Conservation (phyloP, 805 yeast genomes). For the Maudiozyma bulderi region DNA sequence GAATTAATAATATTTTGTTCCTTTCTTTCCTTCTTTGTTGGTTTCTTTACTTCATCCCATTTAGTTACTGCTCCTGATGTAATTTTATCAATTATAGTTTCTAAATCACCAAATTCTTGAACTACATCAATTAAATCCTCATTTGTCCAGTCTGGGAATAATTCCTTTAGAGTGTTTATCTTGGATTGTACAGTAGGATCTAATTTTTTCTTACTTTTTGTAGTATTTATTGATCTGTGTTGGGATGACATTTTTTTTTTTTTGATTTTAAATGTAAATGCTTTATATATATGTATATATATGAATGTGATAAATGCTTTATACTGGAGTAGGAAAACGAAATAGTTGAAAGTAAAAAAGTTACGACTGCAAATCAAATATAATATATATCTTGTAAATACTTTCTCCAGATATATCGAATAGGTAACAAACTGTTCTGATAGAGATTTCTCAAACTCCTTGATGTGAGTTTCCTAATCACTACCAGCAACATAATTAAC, state of each 20-base stretch:
- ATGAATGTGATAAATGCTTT: neutral
- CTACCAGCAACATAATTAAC: too few relatives aligned
- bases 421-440: too few relatives aligned
- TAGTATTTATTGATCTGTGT: conserved; percentile 2
- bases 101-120: conserved; percentile 66
- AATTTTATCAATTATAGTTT: conserved; percentile 73
- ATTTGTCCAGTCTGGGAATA: conserved; percentile 89
- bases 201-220: conserved; percentile 7
- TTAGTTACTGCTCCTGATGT: conserved; percentile 81
- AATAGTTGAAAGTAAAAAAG: too few relatives aligned
- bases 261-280: neutral
- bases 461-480: too few relatives aligned
- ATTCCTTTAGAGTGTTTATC: conserved; percentile 55
- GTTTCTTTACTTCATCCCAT: conserved; percentile 85
- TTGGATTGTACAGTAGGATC: conserved; percentile 29
- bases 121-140: conserved; percentile 73
- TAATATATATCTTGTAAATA: too few relatives aligned
- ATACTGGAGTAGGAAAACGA: neutral
- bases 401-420: too few relatives aligned
- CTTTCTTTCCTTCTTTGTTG: conserved; percentile 41
- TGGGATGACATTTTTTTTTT: neutral
- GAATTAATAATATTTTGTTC: conserved; percentile 1
- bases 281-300: neutral
- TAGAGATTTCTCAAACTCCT: too few relatives aligned
- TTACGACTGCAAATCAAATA: too few relatives aligned